Evolutionary conservation across 2,329 filamentous ascomycete species (phyloP), one percentile per base, ranked within the genome.

Genomic region (Xylariaceae sp.): DNA sequence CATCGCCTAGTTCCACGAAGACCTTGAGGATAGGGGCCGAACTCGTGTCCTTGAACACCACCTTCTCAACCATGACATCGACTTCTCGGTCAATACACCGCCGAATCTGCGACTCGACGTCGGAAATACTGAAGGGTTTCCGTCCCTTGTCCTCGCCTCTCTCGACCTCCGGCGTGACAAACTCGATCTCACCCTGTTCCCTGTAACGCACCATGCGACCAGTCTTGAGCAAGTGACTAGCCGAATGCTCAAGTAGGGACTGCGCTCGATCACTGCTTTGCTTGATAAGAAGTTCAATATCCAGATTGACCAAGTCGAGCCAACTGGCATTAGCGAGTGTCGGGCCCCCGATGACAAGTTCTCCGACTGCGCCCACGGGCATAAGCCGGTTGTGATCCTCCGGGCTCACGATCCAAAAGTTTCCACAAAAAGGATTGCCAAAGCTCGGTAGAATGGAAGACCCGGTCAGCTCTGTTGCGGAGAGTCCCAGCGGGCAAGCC

Each of bases 311-410:
- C 56, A 73, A 66, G 53, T 76, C 65, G 11, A 77, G 74, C 3
- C 71, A 71, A 61, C 77, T 75, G 1, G 75, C 71, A 60, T 76
- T 74, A 2, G 75, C 76, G 5, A 80, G 66, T 0, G 75, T 82
- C 0, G 81, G 80, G 0, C 83, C 83, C 64, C 86, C 83, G 39
- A 88, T 80, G 2, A 86, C 76, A 1, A 88, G 73, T 66, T 88
- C 84, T 0, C 82, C 82, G 0, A 83, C 73, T 0, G 79, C 76
- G 1, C 83, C 83, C 10, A 82, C 70, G 0, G 81, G 82, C 72
- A 82, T 76, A 44, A 82, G 74, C 39, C 76, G 77, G 61, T 76
- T 76, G 35, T 76, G 74, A 56, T 83, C 77, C 2, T 82, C 76
- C 0, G 78, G 76, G 53, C 80, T 80, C n/a, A 82, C 77, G 11